Evolutionary conservation across 108 stramenopile genomes (phyloP), one percentile per base, ranked within the genome.

Genomic region (Cyclotella sp.): DNA sequence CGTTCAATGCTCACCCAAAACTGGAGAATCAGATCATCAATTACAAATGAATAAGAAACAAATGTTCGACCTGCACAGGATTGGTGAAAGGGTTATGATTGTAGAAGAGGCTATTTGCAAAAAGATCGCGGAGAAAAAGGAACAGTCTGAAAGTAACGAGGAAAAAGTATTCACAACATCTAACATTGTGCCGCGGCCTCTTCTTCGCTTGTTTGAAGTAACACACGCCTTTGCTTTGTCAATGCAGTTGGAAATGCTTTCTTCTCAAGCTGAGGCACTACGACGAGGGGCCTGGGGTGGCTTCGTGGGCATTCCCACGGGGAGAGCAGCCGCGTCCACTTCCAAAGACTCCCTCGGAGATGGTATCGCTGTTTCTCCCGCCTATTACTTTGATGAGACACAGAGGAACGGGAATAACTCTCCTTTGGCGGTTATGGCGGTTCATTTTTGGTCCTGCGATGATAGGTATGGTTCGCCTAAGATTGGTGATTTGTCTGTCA

Each of bases 1-100:
- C 27, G 88, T 90, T 12, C 81, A 82, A 46, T 91, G 86, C 28
- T 76, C 84, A 53, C 90, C 92, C 26, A 93, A 93, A 71, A 96
- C 95, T 12, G 95, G 95, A 30, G 92, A 96, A 76, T 92, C 90
- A 46, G 90, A 92, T 79, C 93, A 96, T 84, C 95, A 93, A 78
- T 59, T 96, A 24, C 86, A 79, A 7, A 85, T 89, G 59, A 84
- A 86, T 28, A 87, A 87, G 77, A 84, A 87, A 75, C 95, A 96
- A 84, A 87, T 88, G 74, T 93, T 90, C 65, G 90, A 91, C 76
- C 74, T 96, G 75, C 95, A 96, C 81, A 81, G 91, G 72, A 75
- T 96, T 55, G 90, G 92, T 49, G 92, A 88, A 30, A 61, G 88
- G 45, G 85, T 88, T 54, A 96, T 96, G 95, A 78, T 76, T 13